Conservation (phyloP, 805 yeast species). For the Torulaspora quercuum region DNA sequence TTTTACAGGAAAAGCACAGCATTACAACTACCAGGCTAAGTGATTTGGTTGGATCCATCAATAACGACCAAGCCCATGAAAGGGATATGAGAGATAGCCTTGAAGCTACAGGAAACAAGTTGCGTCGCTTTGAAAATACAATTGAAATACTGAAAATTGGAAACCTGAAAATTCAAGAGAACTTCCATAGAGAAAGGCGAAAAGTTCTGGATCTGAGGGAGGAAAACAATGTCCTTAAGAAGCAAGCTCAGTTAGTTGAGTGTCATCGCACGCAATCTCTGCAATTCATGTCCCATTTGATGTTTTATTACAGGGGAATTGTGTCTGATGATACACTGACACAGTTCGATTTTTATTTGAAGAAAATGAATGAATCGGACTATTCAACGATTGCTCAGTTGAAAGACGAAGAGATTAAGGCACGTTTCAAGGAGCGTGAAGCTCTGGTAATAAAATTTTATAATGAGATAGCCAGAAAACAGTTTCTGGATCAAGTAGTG, state of each 20-base stretch:
- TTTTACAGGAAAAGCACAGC: slow-evolving; percentile 16
- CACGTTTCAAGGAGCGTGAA: slow-evolving; percentile 13
- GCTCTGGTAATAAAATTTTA: slow-evolving; percentile 16
- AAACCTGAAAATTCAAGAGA: slow-evolving; percentile 19
- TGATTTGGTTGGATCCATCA: slow-evolving; percentile 13
- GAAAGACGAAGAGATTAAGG: slow-evolving; percentile 7
- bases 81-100: slow-evolving; percentile 10
- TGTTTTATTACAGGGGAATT: slow-evolving; percentile 26
- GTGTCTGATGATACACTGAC: slow-evolving; percentile 20
- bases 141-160: slow-evolving; percentile 18
- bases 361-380: slow-evolving; percentile 13
- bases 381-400: slow-evolving; percentile 2
- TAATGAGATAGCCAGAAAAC: slow-evolving; percentile 22
- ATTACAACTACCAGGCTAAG: slow-evolving; percentile 11
- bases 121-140: slow-evolving; percentile 13
- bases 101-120: slow-evolving; percentile 12
- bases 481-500: slow-evolving; percentile 25
- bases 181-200: slow-evolving; percentile 26
- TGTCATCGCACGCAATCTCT: slow-evolving; percentile 26
- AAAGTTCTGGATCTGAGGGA: slow-evolving; percentile 28
- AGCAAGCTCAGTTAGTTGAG: slow-evolving; percentile 21
- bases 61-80: slow-evolving; percentile 12
- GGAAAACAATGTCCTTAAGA: slow-evolving; percentile 16
- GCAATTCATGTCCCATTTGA: slow-evolving; percentile 32
- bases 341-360: slow-evolving; percentile 21